Percentiles rank a stretch among this genome's conserved stretches.
Conservation (phyloP, 345 rosid genomes). For the Syzygium aromaticum region DNA sequence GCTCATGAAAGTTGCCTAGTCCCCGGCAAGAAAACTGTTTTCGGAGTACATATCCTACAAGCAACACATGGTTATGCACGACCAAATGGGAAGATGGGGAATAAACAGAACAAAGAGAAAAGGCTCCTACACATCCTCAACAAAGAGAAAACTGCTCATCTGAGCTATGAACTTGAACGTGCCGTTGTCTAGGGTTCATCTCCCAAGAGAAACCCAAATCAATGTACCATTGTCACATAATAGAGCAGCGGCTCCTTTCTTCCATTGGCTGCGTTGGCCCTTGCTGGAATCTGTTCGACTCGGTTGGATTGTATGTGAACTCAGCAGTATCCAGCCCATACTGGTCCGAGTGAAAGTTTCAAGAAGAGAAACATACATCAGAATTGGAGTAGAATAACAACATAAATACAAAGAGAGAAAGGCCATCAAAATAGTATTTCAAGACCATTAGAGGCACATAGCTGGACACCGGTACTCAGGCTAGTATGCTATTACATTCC, state of each 20-base stretch:
- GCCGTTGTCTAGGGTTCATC: neutral
- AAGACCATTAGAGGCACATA: neutral
- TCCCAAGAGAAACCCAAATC: neutral
- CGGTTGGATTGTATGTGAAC: constrained; percentile 89
- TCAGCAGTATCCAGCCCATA: constrained; percentile 92
- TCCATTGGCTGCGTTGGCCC: constrained; percentile 53
- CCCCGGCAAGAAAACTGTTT: neutral
- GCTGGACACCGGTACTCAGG: neutral
- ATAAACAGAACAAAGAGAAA: neutral
- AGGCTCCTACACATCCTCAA: neutral
- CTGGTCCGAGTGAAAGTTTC: constrained; percentile 30
- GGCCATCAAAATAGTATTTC: neutral
- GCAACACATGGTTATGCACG: neutral
- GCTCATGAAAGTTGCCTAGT: neutral
- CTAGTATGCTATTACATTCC: neutral
- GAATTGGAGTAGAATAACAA: neutral
- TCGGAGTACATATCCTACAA: neutral
- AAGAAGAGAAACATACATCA: neutral
- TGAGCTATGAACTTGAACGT: neutral
- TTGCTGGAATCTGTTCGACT: constrained; percentile 71
- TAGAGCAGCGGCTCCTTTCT: constrained; percentile 81
- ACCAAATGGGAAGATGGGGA: neutral
- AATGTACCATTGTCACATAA: constrained; percentile 33
- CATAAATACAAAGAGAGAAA: neutral
- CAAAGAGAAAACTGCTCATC: neutral